Base-by-base conservation (phyloP, 192 early-diverging fungal species). In the Coemansia sp. region DNA sequence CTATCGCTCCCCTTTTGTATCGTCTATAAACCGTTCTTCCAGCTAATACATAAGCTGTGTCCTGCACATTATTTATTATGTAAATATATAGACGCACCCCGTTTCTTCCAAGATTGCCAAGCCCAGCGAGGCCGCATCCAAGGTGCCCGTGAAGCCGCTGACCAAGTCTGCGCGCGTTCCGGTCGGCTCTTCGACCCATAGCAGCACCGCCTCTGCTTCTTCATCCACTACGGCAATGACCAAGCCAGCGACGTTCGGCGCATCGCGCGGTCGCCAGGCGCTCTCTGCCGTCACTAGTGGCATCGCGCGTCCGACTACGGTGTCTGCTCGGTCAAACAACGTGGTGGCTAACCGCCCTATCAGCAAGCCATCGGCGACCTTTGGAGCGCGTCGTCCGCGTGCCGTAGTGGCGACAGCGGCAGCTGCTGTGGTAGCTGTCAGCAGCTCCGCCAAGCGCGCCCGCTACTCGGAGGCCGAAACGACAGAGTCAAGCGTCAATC, bases 331-430 rank as follows among this genome's bases (percentile, higher is more conserved):
- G 10, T 28, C 51, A 46, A 11, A 46, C 35, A 8, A 11, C 18
- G 5, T 52, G 46, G 29, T 62, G 1, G 67, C 59, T 23, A 23
- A 16, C 3, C 68, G 74, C 1, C 72, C 72, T 0, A 68, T 80
- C 49, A 72, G 68, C 69, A 74, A 72, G 65, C 68, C 78, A 1
- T 48, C 72, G 0, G 61, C 66, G 0, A 52, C 45, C 11, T 65
- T 64, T 57, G 69, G 64, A n/a, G 42, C 45, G 13, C 77, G 77
- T 9, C 72, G 71, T n/a, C 48, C 64, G 0, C 14, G 58, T 50
- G 30, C 57, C 27, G 29, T 29, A 20, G 50, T 46, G 9, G 18
- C 49, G 4, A 56, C 54, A 13, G 57, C 55, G 0, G 61, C 51
- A 11, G 30, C 60, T 1, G 39, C 32, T 11, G 55, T 61, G 1